Evolutionary conservation across 257 asterid species (phyloP), one percentile per base, ranked within the genome.

Genomic region (Orobanche coerulescens): DNA sequence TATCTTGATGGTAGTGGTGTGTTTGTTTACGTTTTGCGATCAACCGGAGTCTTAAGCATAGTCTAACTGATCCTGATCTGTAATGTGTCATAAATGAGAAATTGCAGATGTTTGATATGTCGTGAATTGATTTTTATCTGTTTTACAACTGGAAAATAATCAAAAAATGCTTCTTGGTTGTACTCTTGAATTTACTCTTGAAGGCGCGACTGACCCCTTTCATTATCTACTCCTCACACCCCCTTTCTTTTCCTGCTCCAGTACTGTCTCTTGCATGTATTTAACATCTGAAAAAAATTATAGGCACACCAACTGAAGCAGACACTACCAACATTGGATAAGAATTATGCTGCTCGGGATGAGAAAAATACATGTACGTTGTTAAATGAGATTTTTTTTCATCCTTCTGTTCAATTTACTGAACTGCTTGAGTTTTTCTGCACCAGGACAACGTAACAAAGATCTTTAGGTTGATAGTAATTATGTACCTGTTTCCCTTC

Each of bases 281-380:
- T 37, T 60, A 55, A 53, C 8, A 9, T 73, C 61, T 58, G 59
- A n/a, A 24, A 61, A 52, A 70, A 75, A 71, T 63, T 78, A 70
- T 70, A 88, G 98, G 95, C 77, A 47, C 78, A 77, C 30, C 85
- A 74, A 75, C 60, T 89, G 75, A 78, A 77, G 85, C 82, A 67
- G 64, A 81, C 82, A 28, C 82, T 93, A 31, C 81, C 77, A 3
- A 82, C 90, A 31, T 52, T 89, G 90, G 97, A 89, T 73, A 77
- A 74, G 69, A 93, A 93, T 67, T 93, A 77, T 58, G 96, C 97
- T 62, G 96, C 93, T 57, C 84, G 73, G 72, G 76, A 77, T 68
- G 84, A 81, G 73, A 89, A 71, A 69, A 87, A 81, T 66, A 73
- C 88, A 68, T 65, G 98, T 92, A 92, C 40, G 94, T 61, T 52